Conservation (phyloP, 2,329 filamentous ascomycete species). For the Colletotrichum musae region DNA sequence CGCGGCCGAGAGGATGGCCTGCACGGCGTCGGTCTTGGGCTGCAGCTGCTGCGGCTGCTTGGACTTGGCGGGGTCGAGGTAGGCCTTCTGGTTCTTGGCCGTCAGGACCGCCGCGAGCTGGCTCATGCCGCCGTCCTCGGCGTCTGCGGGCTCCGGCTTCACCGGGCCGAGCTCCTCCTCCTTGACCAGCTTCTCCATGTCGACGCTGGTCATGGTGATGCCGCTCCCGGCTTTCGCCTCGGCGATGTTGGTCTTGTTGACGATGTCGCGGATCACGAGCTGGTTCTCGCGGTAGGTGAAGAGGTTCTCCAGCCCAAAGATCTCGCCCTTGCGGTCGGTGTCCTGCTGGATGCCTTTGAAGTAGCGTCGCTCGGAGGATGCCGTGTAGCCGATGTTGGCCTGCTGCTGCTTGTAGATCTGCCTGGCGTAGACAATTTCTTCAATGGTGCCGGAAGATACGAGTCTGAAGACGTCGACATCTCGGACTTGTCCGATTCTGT, state of each 20-base stretch:
- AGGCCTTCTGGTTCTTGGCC: conserved; percentile 48
- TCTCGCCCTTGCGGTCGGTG: conserved; percentile 87
- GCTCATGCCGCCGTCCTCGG: conserved; percentile 76
- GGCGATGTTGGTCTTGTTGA: conserved; percentile 98
- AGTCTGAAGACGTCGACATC: conserved; percentile 97
- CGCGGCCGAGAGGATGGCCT: conserved; percentile 88
- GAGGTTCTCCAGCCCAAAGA: conserved; percentile 91
- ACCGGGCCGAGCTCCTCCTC: conserved; percentile 58
- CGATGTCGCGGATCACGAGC: conserved; percentile 90
- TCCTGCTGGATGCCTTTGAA: conserved; percentile 95
- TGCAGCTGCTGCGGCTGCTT: conserved; percentile 58
- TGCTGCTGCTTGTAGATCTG: conserved; percentile 99
- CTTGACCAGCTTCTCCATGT: conserved; percentile 74
- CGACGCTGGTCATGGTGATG: conserved; percentile 83
- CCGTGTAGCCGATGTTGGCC: conserved; percentile 96
- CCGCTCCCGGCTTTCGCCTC: conserved; percentile 90
- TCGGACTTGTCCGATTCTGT: conserved; percentile 91
- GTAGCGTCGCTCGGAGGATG: conserved; percentile 91
- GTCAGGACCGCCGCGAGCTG: conserved; percentile 65
- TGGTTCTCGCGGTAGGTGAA: conserved; percentile 86
- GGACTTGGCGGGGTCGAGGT: conserved; percentile 60
- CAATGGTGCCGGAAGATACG: conserved; percentile 91
- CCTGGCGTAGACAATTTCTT: conserved; percentile 96
- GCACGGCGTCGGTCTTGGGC: conserved; percentile 79
- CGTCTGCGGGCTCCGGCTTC: conserved; percentile 58